phyloP scores from a whole-genome alignment of 192 early-diverging fungal genomes.

The Gryganskiella cystojenkinii region DNA sequence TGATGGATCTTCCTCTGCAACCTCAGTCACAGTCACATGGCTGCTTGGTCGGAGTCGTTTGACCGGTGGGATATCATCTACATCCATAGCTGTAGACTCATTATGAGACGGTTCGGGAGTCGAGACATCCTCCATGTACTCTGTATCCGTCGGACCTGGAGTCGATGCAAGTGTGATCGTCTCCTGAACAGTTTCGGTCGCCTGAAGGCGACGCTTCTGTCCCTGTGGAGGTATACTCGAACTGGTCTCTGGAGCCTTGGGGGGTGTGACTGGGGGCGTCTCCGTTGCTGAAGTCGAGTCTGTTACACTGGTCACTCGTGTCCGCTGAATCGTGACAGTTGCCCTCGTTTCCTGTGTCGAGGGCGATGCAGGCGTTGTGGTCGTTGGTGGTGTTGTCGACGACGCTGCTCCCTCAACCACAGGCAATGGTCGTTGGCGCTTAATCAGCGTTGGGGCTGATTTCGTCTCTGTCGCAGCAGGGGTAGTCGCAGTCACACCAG shows the following conservation, averaged over 20 bases:
- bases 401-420: constrained; percentile 9
- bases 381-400: constrained; percentile 19
- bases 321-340: constrained; percentile 24
- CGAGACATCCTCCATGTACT: constrained; percentile 23
- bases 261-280: neutral
- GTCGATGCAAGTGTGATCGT: constrained; percentile 47
- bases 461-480: constrained; percentile 29
- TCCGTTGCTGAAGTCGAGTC: constrained; percentile 19
- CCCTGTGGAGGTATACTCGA: constrained; percentile 16
- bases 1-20: constrained; percentile 17
- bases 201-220: constrained; percentile 43
- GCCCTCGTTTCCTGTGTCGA: constrained; percentile 13
- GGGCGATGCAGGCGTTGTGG: neutral
- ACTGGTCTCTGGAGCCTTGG: neutral
- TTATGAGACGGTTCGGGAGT: constrained; percentile 15
- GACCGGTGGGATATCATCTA: constrained; percentile 41
- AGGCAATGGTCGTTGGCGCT: constrained; percentile 41
- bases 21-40: constrained; percentile 30
- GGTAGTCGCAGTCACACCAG: constrained; percentile 14
- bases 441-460: constrained; percentile 35
- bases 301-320: constrained; percentile 2
- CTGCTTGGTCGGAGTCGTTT: constrained; percentile 42
- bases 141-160: constrained; percentile 34
- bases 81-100: constrained; percentile 34
- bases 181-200: constrained; percentile 41